Base-by-base conservation (phyloP, 768 basidiomycete species). In the Suillus decipiens region DNA sequence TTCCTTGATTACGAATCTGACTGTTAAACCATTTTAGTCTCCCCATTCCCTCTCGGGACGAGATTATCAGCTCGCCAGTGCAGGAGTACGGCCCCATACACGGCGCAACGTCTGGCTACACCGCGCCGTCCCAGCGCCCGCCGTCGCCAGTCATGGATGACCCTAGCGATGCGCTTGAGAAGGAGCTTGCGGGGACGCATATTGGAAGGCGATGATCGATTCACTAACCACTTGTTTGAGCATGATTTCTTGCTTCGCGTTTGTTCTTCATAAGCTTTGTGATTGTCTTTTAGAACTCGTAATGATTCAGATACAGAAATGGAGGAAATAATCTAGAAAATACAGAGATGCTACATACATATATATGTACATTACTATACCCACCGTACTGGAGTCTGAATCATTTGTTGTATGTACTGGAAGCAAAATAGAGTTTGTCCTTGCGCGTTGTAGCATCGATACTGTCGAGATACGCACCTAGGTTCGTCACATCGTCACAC, bases 101-200 rank as follows among this genome's bases (percentile, higher is more conserved):
- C 51, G 92, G 91, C 19, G 84, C 84, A 34, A 93, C 90, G 3
- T 92, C 88, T 58, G 78, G 86, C 56, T 92, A 82, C 72, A 89
- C 89, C 12, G 79, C 81, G 1, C 71, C 79, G 10, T 60, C 69
- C 9, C 74, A 75, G 59, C 82, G 84, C 57, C 80, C 86, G 3
- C 77, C 83, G n/a, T 88, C 82, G 69, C 92, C 90, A 0, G 80
- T 92, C 64, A 85, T 92, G 80, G 93, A 95, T 67, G 88, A 95
- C 69, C 93, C 93, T 8, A 91, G 89, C 63, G 89, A 87, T 61
- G 90, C 90, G 69, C 84, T 96, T 14, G 94, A 96, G 72, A 86
- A 88, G 50, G 93, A 96, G 73, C 82, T 95, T n/a, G 90, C 89
- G 12, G 84, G 86, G 59, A 86, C 89, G 39, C 89, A 89, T 70